Evolutionary conservation across 2,329 filamentous ascomycete species (phyloP), one percentile per base, ranked within the genome.

Genomic region (Aspergillus sp.): DNA sequence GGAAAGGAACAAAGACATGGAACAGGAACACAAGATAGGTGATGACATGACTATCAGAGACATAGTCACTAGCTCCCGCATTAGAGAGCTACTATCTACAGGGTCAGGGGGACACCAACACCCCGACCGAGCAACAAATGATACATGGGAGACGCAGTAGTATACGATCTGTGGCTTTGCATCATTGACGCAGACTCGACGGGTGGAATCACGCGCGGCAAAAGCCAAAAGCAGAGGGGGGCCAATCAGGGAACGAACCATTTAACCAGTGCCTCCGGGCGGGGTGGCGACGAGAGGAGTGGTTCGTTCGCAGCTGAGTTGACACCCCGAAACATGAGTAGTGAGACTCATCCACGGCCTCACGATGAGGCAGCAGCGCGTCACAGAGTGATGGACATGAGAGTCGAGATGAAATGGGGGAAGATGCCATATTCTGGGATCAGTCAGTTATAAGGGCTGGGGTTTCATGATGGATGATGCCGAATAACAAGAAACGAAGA

Each of bases 281-380:
- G 54, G 47, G 59, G 65, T 67, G 65, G 65, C 64, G 47, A 59
- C 36, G 43, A 62, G 43, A 62, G 63, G 47, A 63, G 60, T 65
- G 56, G 50, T 52, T 52, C 50, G 50, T 39, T 52, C 50, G 50
- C 21, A 21, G 41, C 10, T 21, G 17, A 45, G 19, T 23, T 45
- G 19, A 45, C 41, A 45, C 41, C 41, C 41, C 41, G 5, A 45
- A 45, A 19, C 41, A 3, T 19, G 19, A 23, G 19, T 8, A n/a
- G 41, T 45, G 10, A 19, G 41, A 45, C 41, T 45, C 41, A 45
- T 45, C 32, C 41, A 45, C 19, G 41, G 41, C 41, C 41, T 13
- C 41, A 5, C 9, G 41, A 19, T 19, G 21, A 21, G 41, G 19
- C 41, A 45, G 19, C 41, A 45, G 19, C 41, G 41, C 19, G 21